phyloP scores from a whole-genome alignment of 106 monocot genomes.

The Dendrobium nobile region DNA sequence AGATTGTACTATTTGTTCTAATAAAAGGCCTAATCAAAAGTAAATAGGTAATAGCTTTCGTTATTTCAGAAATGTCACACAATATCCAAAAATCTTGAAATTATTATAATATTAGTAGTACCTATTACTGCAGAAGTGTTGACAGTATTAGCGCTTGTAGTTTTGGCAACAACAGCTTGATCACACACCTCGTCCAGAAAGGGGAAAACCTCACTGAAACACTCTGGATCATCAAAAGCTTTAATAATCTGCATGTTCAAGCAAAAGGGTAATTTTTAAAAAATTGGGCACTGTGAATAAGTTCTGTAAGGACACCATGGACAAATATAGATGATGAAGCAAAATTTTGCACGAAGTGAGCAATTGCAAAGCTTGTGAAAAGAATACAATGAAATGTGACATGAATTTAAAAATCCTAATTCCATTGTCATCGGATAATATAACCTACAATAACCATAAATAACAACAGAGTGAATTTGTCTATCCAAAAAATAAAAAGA shows the following conservation, averaged over 20 bases:
- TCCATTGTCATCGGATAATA: not conserved
- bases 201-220: conserved; percentile 53
- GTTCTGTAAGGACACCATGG: not conserved
- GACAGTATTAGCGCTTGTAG: conserved; percentile 10
- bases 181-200: conserved; percentile 51
- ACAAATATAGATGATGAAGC: not conserved
- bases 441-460: not conserved
- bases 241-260: conserved; percentile 55
- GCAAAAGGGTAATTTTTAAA: not conserved
- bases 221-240: conserved; percentile 56
- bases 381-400: not conserved
- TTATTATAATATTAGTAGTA: conserved; percentile 6
- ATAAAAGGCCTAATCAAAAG: not conserved
- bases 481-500: not conserved
- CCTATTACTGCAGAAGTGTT: conserved; percentile 22
- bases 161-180: conserved; percentile 24
- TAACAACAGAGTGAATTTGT: not conserved
- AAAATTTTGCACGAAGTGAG: not conserved
- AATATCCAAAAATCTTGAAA: not conserved
- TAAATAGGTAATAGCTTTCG: not conserved
- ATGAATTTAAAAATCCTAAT: not conserved
- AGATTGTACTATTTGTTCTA: not conserved
- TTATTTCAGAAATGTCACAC: not conserved
- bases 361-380: not conserved
- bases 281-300: not conserved